Base-by-base conservation (phyloP, 305 asterid genomes). In the Fraxinus latifolia region DNA sequence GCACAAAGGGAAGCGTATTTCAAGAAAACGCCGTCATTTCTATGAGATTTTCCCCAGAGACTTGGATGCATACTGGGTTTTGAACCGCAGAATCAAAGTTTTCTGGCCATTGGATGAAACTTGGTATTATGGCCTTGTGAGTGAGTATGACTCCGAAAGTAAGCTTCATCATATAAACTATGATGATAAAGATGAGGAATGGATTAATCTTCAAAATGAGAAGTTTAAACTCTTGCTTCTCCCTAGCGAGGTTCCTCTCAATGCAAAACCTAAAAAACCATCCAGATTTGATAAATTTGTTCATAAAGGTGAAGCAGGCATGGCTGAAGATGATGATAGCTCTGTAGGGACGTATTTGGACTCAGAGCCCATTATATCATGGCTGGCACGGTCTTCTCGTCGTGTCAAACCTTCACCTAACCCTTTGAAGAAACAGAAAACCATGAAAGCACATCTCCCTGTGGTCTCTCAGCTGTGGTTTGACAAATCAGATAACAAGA, bases 91-190 rank as follows among this genome's bases (percentile, higher is more conserved):
- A 86, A 95, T 96, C 80, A 93, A 96, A 87, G 87, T 96, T 58
- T 95, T 91, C 88, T 95, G 97, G 97, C 99, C 99, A 58, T 84
- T 95, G 88, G 99, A 96, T 86, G 95, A 96, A 85, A 88, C 94
- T 87, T 96, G 99, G 99, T 96, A 95, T 82, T 82, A 87, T 84
- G 99, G 99, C 80, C 91, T 90, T 81, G 93, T 96, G 78, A 87
- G 85, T 85, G 94, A 92, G 79, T 96, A 95, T 85, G 93, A 95
- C 86, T 88, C 97, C 4, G 96, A 91, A 86, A 87, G 88, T 47
- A 89, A 89, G 86, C 95, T 89, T 83, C 97, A 95, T 84, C 97
- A 89, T 83, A 89, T 96, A 74, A 91, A 96, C 87, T 96, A 96
- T 79, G 98, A 95, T 87, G 99, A 95, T 77, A 86, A 95, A 76